Percentiles rank a stretch among this genome's conserved stretches.
These are phyloP conservation scores for Trematosphaeria pertusa DNA, from an alignment of 2,329 filamentous ascomycete species.

Conservation along the genomic window DNA sequence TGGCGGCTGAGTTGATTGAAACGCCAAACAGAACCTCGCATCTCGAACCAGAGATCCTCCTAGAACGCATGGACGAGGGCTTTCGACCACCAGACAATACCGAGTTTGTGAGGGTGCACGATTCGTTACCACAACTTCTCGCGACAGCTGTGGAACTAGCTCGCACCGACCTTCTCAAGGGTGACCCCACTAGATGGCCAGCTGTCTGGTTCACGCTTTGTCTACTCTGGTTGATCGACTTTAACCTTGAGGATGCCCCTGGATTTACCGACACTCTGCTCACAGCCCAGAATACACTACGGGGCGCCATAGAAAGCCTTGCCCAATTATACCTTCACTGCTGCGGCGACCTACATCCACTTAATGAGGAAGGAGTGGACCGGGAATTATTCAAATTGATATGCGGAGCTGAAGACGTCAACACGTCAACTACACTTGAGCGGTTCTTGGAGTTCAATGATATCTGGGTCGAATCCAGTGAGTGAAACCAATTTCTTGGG, in stretches of 20 bases:
- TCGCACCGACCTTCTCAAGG: neutral
- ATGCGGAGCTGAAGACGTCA: no score
- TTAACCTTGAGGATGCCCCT: neutral
- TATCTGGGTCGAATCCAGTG: no score
- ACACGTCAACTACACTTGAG: no score
- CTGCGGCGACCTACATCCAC: slow-evolving; percentile 1
- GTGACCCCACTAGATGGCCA: neutral
- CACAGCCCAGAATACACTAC: neutral
- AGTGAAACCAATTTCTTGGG: no score
- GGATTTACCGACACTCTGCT: neutral
- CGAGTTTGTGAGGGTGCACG: neutral
- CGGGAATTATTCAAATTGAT: no score
- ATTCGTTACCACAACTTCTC: neutral
- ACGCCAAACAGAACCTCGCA: no score
- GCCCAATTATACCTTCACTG: slow-evolving; percentile 1
- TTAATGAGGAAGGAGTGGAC: slow-evolving; percentile 2
- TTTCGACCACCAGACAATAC: neutral
- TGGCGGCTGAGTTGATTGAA: neutral
- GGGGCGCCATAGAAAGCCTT: neutral
- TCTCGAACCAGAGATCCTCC: neutral
- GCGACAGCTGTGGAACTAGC: neutral
- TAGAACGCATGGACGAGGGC: neutral
- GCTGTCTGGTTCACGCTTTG: neutral
- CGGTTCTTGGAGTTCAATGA: no score
- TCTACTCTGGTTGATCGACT: neutral